Base-by-base conservation (phyloP, 495 filamentous ascomycete species). In the Penicillium paradoxum region DNA sequence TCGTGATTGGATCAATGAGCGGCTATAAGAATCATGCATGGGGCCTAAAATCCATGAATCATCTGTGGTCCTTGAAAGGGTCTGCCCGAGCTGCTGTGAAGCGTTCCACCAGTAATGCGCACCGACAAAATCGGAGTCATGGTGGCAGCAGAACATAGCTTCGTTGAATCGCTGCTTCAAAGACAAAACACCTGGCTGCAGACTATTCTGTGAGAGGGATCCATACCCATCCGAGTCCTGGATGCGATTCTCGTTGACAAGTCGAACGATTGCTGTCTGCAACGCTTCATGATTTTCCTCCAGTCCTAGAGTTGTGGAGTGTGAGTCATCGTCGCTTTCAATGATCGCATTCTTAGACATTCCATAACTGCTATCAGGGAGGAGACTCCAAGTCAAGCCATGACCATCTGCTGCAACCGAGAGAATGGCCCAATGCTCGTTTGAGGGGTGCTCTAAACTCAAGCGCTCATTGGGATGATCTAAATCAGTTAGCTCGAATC, bases 211-310 rank as follows among this genome's bases (percentile, higher is more conserved):
- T 30, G 29, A 32, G 11, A 34, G 2, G 19, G 44, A 9, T 24
- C 19, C 15, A 52, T 56, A 55, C 17, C 64, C 62, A 24, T 55
- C 56, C 9, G 51, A 52, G 34, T 71, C 58, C 49, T 57, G 56
- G 18, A 87, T 84, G 55, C 90, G 88, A 52, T 84, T 88, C 36
- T 93, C 89, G 55, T 87, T 80, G 15, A 93, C 85, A 2, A 96
- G 76, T 60, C 89, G 91, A 40, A 88, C 71, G 41, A 96, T 87
- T 6, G 89, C 87, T 30, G 88, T 84, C 49, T 92, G 86, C 7
- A 95, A 71, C 47, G 88, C 84, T 66, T 93, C 87, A 57, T 93
- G 88, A 57, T 90, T 88, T 56, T 87, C 87, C 61, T 89, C 85
- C 6, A 89, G 70, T 24, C 89, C 87, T 10, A 88, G 76, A 8